Evolutionary conservation across 1,139 yeast genomes (phyloP).

Genomic region (Hyphopichia pseudoburtonii): DNA sequence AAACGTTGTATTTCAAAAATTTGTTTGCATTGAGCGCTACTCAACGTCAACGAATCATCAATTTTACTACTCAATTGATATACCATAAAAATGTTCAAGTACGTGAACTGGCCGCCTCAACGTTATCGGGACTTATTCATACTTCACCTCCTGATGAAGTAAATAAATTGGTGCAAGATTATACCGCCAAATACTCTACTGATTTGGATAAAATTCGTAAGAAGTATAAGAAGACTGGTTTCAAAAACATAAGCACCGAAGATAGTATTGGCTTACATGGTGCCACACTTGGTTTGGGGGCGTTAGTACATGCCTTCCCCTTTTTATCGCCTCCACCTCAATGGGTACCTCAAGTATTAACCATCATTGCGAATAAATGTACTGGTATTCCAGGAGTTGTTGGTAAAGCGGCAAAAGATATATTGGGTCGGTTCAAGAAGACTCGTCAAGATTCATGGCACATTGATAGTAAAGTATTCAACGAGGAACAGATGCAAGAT

Average conservation of each 20-base stretch:
- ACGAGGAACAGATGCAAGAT: conserved; percentile 80
- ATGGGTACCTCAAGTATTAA: conserved; percentile 82
- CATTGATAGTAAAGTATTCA: conserved; percentile 75
- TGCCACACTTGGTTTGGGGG: conserved; percentile 86
- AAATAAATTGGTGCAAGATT: conserved; percentile 26
- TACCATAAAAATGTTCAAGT: conserved; percentile 73
- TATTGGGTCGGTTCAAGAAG: conserved; percentile 83
- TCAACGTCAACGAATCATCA: conserved; percentile 54
- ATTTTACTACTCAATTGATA: conserved; percentile 53
- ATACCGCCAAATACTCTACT: conserved; percentile 21
- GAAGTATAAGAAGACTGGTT: conserved; percentile 29
- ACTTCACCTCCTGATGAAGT: conserved; percentile 66
- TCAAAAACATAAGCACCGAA: conserved; percentile 33
- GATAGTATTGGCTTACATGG: conserved; percentile 67
- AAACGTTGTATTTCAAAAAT: conserved; percentile 73
- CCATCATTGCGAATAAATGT: conserved; percentile 67
- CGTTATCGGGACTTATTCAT: conserved; percentile 80
- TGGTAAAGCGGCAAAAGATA: conserved; percentile 82
- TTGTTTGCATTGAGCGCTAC: conserved; percentile 51
- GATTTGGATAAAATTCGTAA: conserved; percentile 35
- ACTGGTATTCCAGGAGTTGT: conserved; percentile 73
- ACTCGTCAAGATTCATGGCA: conserved; percentile 97
- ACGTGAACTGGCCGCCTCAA: conserved; percentile 71
- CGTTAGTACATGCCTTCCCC: conserved; percentile 87
- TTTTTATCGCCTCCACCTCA: conserved; percentile 87